Base-by-base conservation (phyloP, 441 rosid genomes). In the Populus hybrid region DNA sequence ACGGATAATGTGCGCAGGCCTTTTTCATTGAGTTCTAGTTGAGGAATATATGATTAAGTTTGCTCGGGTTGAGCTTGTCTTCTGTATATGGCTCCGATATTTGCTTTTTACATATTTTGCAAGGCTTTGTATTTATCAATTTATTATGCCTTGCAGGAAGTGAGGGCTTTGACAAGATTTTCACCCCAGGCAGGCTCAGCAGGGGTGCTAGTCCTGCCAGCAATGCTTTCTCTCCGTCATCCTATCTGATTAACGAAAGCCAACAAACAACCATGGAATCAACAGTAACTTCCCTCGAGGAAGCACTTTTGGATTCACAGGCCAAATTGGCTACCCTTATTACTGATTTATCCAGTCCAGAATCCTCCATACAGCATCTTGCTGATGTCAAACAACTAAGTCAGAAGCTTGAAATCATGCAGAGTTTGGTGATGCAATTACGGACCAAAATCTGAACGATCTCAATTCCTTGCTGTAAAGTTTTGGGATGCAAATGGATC, bases 111-210 rank as follows among this genome's bases (percentile, higher is more conserved):
- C 30, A 0, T 21, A 21, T 67, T 68, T 26, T 16, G 2, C 10
- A 69, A 68, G 40, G 40, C 26, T 68, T 16, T 12, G 70, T 18
- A 69, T 21, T 59, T 65, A 4, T 28, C 23, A 68, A 68, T 79
- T 76, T 69, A 20, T 57, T 4, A 35, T 78, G 74, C 64, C 32
- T 79, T 86, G 83, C 90, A 96, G 98, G 99, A 81, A 91, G 88
- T 32, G 95, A 90, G 72, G 89, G 99, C 23, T 88, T 94, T 42
- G 95, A 93, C 84, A 89, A 88, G 81, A 91, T 96, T 67, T 89
- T 92, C 84, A 83, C 92, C 21, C 86, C 95, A 4, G 85, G 78
- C 50, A 88, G 77, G 77, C 88, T 84, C 11, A 85, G 89, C 82
- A 75, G 84, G 77, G 85, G 79, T 24, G 82, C 80, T 70, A 86